Evolutionary conservation across 148 eudicot species (phyloP).

Genomic region (Arbutus unedo): DNA sequence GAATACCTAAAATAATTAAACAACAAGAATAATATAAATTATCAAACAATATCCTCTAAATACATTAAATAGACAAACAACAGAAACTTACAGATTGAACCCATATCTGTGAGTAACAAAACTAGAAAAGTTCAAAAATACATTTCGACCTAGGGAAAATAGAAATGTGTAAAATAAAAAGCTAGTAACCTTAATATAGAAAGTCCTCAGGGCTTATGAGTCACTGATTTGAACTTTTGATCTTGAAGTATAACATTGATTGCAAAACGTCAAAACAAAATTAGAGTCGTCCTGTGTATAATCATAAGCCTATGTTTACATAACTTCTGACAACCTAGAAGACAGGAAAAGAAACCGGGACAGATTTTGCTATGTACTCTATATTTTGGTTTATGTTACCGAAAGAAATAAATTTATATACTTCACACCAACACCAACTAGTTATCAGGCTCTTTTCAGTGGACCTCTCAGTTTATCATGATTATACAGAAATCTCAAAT

Average conservation of each 20-base stretch:
- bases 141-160: background rate
- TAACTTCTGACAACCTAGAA: background rate
- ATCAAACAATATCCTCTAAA: background rate
- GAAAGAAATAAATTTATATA: background rate
- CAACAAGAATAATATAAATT: background rate
- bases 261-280: background rate
- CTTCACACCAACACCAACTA: background rate
- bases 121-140: background rate
- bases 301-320: background rate
- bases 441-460: background rate
- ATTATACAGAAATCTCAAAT: too few species aligned
- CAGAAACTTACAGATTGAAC: background rate
- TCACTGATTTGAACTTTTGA: background rate
- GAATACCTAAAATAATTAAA: slow-evolving; percentile 54
- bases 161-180: background rate
- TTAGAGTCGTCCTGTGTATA: background rate
- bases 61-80: background rate
- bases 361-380: background rate
- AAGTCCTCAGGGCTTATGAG: background rate
- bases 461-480: background rate
- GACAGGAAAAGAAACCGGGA: background rate
- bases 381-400: background rate
- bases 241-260: background rate
- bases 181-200: background rate
- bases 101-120: background rate